Base-by-base conservation (phyloP, 2,329 filamentous ascomycete genomes). In the Sporothrix humicola region DNA sequence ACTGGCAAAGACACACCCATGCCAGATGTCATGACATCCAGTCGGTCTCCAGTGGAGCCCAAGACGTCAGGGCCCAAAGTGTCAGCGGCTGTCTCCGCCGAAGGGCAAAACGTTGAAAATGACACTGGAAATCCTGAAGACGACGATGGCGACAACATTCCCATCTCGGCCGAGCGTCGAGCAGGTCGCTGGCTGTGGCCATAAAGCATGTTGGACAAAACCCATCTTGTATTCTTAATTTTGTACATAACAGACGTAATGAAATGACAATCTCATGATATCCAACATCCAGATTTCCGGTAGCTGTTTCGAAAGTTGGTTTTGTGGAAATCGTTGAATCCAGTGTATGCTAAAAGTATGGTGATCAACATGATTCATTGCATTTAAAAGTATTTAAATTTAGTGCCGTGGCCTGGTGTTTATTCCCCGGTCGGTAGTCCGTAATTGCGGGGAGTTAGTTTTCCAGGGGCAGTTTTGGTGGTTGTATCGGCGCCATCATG, bases 61-160 rank as follows among this genome's bases (percentile, higher is more conserved):
- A 66, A 66, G 42, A 3, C 61, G 42, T 42, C 42, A 2, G 61
- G 42, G 20, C 1, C 15, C n/a, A 66, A 26, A 12, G 42, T 44
- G 0, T 15, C 61, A 7, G 61, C 20, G 6, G 1, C 42, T 13
- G 15, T 13, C 31, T 37, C 31, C 7, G 31, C 31, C 5, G 31
- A 37, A 37, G 31, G 31, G 5, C 31, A 37, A 48, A 44, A 48
- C 3, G n/a, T 6, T 2, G 42, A 17, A 26, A 46, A 66, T 20
- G 17, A 6, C 20, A 15, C 42, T 13, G 61, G 61, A 9, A 50
- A 50, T 15, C 26, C 4, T 26, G 23, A 26, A 7, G 48, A 42
- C 5, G 52, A 46, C 37, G 37, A 58, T 23, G 68, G 52, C 8
- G 52, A 48, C 50, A 58, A 70, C 52, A 59, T 70, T 12, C 68